phyloP scores from a whole-genome alignment of 441 rosid genomes.

The Corymbia calophylla region DNA sequence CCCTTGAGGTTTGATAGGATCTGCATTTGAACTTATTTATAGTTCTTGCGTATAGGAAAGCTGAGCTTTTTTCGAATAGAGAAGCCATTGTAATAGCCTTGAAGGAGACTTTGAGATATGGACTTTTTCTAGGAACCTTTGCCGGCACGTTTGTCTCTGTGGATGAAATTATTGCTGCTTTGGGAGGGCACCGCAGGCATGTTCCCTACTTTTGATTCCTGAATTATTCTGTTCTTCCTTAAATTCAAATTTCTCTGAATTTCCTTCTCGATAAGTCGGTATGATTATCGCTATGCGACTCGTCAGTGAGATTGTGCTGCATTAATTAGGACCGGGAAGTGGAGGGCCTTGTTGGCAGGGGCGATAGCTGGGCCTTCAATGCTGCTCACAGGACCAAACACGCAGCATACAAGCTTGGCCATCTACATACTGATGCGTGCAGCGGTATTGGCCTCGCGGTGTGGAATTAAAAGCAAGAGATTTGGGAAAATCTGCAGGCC shows the following conservation, averaged over 20 bases:
- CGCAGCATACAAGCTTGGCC: conserved; percentile 79
- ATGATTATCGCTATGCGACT: not conserved
- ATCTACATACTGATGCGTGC: conserved; percentile 94
- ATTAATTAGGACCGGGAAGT: conserved; percentile 58
- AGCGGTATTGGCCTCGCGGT: conserved; percentile 82
- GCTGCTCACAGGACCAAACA: conserved; percentile 78
- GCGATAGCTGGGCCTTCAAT: conserved; percentile 89
- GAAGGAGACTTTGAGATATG: conserved; percentile 84
- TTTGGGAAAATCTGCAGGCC: conserved; percentile 78
- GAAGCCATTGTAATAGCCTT: conserved; percentile 64
- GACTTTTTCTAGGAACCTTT: conserved; percentile 84
- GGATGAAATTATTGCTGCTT: conserved; percentile 63
- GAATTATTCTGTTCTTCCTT: not conserved
- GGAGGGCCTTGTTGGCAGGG: conserved; percentile 88
- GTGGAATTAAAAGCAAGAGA: conserved; percentile 85
- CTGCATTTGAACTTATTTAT: not conserved
- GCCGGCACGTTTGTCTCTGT: conserved; percentile 85
- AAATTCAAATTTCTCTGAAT: not conserved
- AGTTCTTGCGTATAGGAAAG: conserved; percentile 29
- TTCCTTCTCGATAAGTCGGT: not conserved
- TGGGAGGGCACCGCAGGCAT: conserved; percentile 74
- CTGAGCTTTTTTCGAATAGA: conserved; percentile 43
- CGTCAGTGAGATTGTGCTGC: not conserved
- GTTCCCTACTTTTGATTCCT: conserved; percentile 3
- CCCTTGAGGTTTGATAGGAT: not conserved